A percentile compares a stretch with the other conserved stretches of the same genome.
These are phyloP conservation scores for Echeveria elegans DNA, from an alignment of 164 flowering plant species.

Conservation along the genomic window DNA sequence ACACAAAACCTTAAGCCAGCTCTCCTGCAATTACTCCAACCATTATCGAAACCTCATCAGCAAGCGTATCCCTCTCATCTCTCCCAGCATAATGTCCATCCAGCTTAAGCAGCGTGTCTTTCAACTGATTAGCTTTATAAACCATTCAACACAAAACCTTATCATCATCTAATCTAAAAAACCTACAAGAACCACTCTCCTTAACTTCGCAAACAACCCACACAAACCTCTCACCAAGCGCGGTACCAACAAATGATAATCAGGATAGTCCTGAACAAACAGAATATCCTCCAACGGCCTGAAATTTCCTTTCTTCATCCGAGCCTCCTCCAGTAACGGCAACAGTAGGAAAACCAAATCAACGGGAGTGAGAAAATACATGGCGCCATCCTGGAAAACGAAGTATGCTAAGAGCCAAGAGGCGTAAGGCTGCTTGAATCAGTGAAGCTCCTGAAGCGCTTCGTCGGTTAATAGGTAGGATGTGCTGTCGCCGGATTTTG, in stretches of 20 bases:
- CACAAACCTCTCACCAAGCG: constrained; percentile 64
- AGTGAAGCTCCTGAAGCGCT: constrained; percentile 68
- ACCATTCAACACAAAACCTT: constrained; percentile 74
- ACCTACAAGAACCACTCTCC: constrained; percentile 70
- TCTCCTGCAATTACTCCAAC: constrained; percentile 80
- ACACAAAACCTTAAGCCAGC: constrained; percentile 74
- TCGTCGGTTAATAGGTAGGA: constrained; percentile 46
- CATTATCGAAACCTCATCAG: constrained; percentile 57
- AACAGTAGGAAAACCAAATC: constrained; percentile 86
- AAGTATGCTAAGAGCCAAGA: constrained; percentile 94
- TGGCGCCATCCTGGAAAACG: constrained; percentile 80
- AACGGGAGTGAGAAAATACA: constrained; percentile 78
- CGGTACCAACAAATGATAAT: constrained; percentile 50
- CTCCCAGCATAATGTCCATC: not conserved
- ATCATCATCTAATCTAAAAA: constrained; percentile 80
- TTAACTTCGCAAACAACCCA: constrained; percentile 73
- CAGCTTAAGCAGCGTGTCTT: not conserved
- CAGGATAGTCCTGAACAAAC: constrained; percentile 62
- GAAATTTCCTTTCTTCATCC: constrained; percentile 98
- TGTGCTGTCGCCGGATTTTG: constrained; percentile 37
- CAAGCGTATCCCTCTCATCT: constrained; percentile 31
- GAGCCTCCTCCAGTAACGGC: constrained; percentile 91
- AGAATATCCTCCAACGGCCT: constrained; percentile 83
- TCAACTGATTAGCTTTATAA: constrained; percentile 37
- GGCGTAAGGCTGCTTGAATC: constrained; percentile 76